Evolutionary conservation across 495 filamentous ascomycete species (phyloP).

Genomic region (Tuber microsphaerosporum): DNA sequence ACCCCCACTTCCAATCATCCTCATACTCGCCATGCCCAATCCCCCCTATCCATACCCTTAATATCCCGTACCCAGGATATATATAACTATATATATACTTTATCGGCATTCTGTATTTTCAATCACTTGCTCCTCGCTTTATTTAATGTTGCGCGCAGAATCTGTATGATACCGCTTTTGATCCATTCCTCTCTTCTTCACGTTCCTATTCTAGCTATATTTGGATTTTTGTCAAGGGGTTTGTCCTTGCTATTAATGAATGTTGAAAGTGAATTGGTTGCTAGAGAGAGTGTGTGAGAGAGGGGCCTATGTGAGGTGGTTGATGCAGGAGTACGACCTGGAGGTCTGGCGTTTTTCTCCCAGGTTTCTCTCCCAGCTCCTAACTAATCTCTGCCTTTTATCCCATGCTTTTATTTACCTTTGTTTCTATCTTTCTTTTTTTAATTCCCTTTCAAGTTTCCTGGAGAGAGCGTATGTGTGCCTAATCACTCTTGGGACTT

Average conservation of each 20-base stretch:
- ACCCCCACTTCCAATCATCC: not conserved
- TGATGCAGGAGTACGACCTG: not conserved
- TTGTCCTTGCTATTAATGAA: not conserved
- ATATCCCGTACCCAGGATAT: not conserved
- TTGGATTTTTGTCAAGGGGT: not conserved
- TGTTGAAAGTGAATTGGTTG: not conserved
- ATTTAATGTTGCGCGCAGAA: not conserved
- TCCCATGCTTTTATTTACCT: not conserved
- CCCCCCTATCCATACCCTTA: not conserved
- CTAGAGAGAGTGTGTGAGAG: not conserved
- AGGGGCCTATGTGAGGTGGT: not conserved
- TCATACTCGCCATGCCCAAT: not conserved
- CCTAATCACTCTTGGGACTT: not conserved
- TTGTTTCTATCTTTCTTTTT: not conserved
- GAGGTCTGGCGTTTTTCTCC: not conserved
- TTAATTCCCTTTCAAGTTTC: not conserved
- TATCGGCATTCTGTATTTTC: not conserved
- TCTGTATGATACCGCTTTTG: conserved; percentile 4
- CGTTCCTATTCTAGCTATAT: not conserved
- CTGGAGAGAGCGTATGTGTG: not conserved
- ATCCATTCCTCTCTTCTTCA: not conserved
- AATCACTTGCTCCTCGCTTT: not conserved
- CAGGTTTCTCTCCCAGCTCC: not conserved
- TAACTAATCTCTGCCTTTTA: conserved; percentile 18
- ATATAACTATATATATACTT: not conserved